These are phyloP conservation scores for Trichoderma sp. DNA, from an alignment of 2,329 filamentous ascomycete genomes.

Conservation along the genomic window DNA sequence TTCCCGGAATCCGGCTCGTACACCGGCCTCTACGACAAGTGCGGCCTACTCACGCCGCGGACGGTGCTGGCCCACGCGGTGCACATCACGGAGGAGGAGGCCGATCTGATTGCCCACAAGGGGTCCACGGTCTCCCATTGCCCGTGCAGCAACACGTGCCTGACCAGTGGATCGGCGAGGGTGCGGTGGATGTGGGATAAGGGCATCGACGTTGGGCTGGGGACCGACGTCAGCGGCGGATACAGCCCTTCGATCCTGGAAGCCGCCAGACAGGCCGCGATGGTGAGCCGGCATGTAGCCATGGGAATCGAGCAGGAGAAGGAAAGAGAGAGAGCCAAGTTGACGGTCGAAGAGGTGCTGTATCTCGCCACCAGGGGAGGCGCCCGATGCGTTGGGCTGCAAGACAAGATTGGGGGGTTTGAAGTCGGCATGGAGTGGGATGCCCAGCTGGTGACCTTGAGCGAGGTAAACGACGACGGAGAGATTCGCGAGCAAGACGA, in stretches of 20 bases:
- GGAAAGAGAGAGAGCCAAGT: constrained; percentile 53
- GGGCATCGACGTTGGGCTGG: constrained; percentile 77
- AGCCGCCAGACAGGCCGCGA: constrained; percentile 73
- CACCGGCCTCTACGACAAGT: constrained; percentile 72
- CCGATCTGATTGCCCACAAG: constrained; percentile 57
- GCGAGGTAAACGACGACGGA: constrained; percentile 36
- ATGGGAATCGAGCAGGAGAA: constrained; percentile 40
- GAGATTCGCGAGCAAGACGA: constrained; percentile 22
- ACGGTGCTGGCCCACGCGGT: constrained; percentile 87
- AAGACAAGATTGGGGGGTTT: constrained; percentile 71
- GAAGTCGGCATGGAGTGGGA: constrained; percentile 87
- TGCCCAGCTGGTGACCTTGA: constrained; percentile 74
- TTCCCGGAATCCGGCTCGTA: constrained; percentile 68
- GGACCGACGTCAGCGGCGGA: constrained; percentile 87
- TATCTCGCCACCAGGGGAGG: constrained; percentile 88
- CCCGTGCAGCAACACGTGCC: constrained; percentile 77
- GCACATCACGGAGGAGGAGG: constrained; percentile 68
- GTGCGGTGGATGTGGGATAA: constrained; percentile 71
- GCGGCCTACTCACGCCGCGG: constrained; percentile 63
- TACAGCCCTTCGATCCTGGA: constrained; percentile 80
- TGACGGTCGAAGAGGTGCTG: constrained; percentile 81
- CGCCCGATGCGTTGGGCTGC: constrained; percentile 74
- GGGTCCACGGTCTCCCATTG: constrained; percentile 76
- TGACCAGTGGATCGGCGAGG: constrained; percentile 74
- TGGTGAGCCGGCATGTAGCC: constrained; percentile 71